Conservation (phyloP, 2,329 filamentous ascomycete genomes). For the Plenodomus lindquistii region DNA sequence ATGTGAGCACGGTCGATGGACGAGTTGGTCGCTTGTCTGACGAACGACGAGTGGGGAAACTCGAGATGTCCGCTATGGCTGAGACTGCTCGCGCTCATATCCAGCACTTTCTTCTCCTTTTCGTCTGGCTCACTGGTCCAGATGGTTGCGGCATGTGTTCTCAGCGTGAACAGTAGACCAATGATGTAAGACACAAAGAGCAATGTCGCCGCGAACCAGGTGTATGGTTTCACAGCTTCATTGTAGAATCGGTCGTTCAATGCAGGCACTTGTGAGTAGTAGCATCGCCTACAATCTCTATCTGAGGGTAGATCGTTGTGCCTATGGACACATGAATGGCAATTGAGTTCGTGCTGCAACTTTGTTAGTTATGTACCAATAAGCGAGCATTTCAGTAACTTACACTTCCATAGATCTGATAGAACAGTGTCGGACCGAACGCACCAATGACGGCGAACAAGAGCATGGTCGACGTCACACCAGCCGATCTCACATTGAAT, state of each 20-base stretch:
- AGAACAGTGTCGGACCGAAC: conserved; percentile 95
- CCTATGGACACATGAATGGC: conserved; percentile 62
- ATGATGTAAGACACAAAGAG: conserved; percentile 93
- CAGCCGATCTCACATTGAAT: conserved; percentile 95
- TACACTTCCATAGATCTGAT: conserved; percentile 94
- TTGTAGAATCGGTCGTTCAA: conserved; percentile 86
- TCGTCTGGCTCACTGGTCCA: conserved; percentile 77
- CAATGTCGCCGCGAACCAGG: conserved; percentile 81
- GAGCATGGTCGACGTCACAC: conserved; percentile 97
- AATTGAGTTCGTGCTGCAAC: conserved; percentile 84
- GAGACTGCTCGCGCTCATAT: conserved; percentile 43
- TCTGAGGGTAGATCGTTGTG: conserved; percentile 53
- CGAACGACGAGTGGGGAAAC: conserved; percentile 34
- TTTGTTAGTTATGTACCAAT: conserved; percentile 39
- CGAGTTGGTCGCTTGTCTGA: conserved; percentile 32
- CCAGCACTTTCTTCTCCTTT: conserved; percentile 51
- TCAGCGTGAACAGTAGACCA: conserved; percentile 90
- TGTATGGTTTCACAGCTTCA: conserved; percentile 90
- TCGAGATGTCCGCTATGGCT: conserved; percentile 36
- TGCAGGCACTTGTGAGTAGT: conserved; percentile 85
- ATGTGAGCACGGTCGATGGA: conserved; percentile 61
- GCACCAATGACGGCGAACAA: conserved; percentile 94
- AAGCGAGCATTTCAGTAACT: conserved; percentile 3
- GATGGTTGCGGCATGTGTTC: conserved; percentile 94
- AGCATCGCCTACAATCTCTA: conserved; percentile 87